Conservation (phyloP, 257 asterid genomes). For the Scutellaria minor region DNA sequence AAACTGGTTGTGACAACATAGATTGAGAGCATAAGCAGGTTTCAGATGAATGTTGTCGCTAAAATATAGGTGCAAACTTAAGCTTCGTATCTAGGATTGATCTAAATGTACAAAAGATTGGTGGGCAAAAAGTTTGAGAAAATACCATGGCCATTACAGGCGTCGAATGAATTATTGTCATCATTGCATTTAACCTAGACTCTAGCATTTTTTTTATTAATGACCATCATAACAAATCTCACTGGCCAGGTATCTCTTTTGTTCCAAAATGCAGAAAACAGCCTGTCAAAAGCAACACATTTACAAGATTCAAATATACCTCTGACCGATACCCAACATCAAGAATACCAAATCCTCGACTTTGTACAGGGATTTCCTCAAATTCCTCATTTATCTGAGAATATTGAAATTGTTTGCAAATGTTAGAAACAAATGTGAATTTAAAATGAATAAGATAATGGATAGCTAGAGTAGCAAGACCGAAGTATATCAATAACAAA, state of each 20-base stretch:
- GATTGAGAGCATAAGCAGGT: background rate
- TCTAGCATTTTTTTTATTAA: background rate
- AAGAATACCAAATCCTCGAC: slow-evolving; percentile 42
- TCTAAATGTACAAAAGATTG: background rate
- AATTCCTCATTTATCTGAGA: slow-evolving; percentile 34
- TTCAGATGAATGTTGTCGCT: background rate
- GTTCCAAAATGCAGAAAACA: background rate
- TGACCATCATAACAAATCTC: background rate
- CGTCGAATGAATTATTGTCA: background rate
- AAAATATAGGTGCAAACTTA: slow-evolving; percentile 1
- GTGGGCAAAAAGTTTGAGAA: background rate
- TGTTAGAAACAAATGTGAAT: background rate
- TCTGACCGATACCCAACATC: slow-evolving; percentile 42
- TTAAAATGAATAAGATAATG: background rate
- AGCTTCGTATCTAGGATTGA: background rate
- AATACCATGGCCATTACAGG: background rate
- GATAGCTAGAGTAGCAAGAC: background rate
- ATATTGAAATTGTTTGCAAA: background rate
- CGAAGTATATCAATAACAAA: background rate
- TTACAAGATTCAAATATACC: slow-evolving; percentile 27
- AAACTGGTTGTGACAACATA: too few species aligned
- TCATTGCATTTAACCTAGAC: slow-evolving; percentile 2
- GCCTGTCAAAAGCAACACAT: background rate
- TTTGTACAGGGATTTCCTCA: slow-evolving; percentile 37
- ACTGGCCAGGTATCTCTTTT: slow-evolving; percentile 15